Percentiles rank a stretch among this genome's conserved stretches.
These are phyloP conservation scores for Citrullus amarus DNA, from an alignment of 306 rosid genomes.

Conservation along the genomic window DNA sequence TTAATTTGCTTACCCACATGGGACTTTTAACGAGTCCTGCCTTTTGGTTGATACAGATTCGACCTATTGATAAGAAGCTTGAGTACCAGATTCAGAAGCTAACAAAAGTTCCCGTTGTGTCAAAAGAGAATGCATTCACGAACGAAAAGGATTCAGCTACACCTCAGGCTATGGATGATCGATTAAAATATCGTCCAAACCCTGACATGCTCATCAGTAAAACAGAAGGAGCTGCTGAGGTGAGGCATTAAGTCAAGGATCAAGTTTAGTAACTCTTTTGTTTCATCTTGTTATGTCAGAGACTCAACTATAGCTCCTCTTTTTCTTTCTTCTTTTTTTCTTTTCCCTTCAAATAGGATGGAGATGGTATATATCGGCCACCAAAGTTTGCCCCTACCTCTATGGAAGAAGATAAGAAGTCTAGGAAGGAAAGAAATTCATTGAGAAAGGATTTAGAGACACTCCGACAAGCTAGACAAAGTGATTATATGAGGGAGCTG, in stretches of 20 bases:
- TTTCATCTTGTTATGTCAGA: neutral
- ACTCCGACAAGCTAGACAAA: slow-evolving; percentile 43
- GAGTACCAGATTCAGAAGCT: slow-evolving; percentile 88
- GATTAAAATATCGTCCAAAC: slow-evolving; percentile 65
- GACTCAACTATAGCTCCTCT: neutral
- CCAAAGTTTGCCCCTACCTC: slow-evolving; percentile 57
- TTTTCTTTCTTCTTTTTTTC: slow-evolving; percentile 12
- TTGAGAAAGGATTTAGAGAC: slow-evolving; percentile 54
- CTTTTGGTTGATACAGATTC: slow-evolving; percentile 35
- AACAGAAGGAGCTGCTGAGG: slow-evolving; percentile 30
- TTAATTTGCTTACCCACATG: neutral
- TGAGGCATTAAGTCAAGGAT: slow-evolving; percentile 11
- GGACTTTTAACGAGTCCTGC: neutral
- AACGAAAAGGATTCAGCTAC: slow-evolving; percentile 29
- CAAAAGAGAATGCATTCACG: slow-evolving; percentile 22
- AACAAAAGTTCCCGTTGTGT: slow-evolving; percentile 33
- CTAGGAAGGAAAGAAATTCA: slow-evolving; percentile 56
- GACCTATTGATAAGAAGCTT: slow-evolving; percentile 79
- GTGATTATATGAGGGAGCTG: slow-evolving; percentile 45
- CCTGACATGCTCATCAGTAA: slow-evolving; percentile 63
- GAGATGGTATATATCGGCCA: slow-evolving; percentile 33
- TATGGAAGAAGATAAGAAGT: slow-evolving; percentile 52
- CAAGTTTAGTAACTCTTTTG: neutral
- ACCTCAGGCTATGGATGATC: slow-evolving; percentile 34
- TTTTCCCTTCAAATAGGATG: slow-evolving; percentile 35